Evolutionary conservation across 73 alveolate genomes (phyloP).

Genomic region (Tetrahymena malaccensis): DNA sequence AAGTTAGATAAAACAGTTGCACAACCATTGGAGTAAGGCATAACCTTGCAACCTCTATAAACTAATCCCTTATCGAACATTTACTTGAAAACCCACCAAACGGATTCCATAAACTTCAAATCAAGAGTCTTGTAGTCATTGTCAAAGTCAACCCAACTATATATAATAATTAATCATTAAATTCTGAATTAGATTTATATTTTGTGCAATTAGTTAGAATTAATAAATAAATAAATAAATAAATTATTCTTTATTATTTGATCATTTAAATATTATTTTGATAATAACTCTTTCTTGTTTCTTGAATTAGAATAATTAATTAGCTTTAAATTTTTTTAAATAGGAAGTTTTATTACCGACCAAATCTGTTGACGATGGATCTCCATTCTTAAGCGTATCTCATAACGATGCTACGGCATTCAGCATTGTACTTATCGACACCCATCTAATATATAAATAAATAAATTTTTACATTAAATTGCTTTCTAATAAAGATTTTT

Average conservation of each 20-base stretch:
- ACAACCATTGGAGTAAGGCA: constrained; percentile 99
- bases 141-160: constrained; percentile 99
- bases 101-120: constrained; percentile 97
- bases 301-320: too few relatives aligned
- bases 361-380: constrained; percentile 82
- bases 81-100: constrained; percentile 99
- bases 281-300: too few relatives aligned
- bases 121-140: constrained; percentile 99
- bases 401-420: constrained; percentile 94
- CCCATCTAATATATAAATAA: constrained; percentile 62
- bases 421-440: constrained; percentile 91
- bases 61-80: constrained; percentile 96
- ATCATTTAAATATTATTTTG: too few relatives aligned
- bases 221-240: too few relatives aligned
- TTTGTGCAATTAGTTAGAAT: too few relatives aligned
- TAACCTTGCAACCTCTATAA: constrained; percentile 92
- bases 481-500: neutral
- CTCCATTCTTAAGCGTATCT: constrained; percentile 92
- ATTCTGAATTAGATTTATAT: neutral
- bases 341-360: constrained; percentile 58
- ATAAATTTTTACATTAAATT: neutral
- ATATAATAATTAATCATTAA: neutral
- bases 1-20: constrained; percentile 96
- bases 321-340: too few relatives aligned
- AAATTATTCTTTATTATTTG: too few relatives aligned